Conservation (phyloP, 1,284 basidiomycete genomes). For the Exobasidium rhododendri region DNA sequence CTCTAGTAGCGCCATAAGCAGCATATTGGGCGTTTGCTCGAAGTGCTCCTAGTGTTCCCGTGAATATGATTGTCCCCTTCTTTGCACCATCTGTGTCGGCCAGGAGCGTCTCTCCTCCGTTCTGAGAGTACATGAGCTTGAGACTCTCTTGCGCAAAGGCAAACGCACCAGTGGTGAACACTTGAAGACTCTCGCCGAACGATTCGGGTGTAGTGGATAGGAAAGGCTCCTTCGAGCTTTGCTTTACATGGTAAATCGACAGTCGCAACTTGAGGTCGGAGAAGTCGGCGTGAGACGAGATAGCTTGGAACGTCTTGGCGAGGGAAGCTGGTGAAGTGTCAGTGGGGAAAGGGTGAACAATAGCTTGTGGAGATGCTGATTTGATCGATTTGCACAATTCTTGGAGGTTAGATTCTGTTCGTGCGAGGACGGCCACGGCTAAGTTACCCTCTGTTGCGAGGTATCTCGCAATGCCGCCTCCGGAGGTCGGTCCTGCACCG, state of each 20-base stretch:
- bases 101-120: constrained; percentile 11
- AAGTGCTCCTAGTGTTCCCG: constrained; percentile 13
- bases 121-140: constrained; percentile 12
- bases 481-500: constrained; percentile 17
- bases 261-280: constrained; percentile 7
- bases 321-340: constrained; percentile 11
- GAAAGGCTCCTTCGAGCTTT: constrained; percentile 13
- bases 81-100: constrained; percentile 15
- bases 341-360: constrained; percentile 10
- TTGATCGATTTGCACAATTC: not conserved
- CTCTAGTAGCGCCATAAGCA: constrained; percentile 9
- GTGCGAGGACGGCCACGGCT: constrained; percentile 14
- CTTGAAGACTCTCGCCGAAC: not conserved
- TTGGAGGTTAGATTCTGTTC: not conserved
- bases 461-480: constrained; percentile 15
- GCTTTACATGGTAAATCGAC: constrained; percentile 14
- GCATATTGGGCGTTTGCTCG: constrained; percentile 10
- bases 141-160: constrained; percentile 18
- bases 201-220: constrained; percentile 9
- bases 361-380: not conserved
- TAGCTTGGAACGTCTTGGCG: constrained; percentile 4
- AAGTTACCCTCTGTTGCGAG: constrained; percentile 12
- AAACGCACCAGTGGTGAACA: constrained; percentile 12
- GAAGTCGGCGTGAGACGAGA: not conserved
- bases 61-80: constrained; percentile 16